Evolutionary conservation across 345 rosid genomes (phyloP), one percentile per base, ranked within the genome.

Genomic region (Lepidium didymum): DNA sequence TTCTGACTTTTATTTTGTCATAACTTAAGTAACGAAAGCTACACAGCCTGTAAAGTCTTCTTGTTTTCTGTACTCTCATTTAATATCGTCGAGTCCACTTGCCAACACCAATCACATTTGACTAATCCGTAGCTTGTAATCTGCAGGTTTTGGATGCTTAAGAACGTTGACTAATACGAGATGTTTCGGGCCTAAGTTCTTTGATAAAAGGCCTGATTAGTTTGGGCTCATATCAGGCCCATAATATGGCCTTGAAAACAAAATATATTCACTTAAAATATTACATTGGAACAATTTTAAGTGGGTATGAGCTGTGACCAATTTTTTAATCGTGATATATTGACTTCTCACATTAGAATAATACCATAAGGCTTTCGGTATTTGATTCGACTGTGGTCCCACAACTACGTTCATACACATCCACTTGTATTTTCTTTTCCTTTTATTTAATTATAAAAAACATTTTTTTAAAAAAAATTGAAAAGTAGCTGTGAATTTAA

Each of bases 1-100:
- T 69, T 50, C 44, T 69, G 74, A 69, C 74, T 41, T 38, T 49
- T 57, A 10, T 29, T 46, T 35, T 19, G 52, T 70, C 55, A 25
- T 25, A 19, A 19, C 21, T 19, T 19, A 25, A 25, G 18, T 42
- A 62, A 53, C 36, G 60, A 70, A 56, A 43, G 62, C 56, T 33
- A 70, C 75, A 53, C 75, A 53, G 75, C 75, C 69, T 62, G 69
- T 62, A 70, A 53, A 53, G 68, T 62, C 63, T 55, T 62, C 63
- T 55, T 62, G 18, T 34, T 1, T 19, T 46, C 34, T 35, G 46
- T 25, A 16, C 63, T 25, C 45, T 46, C 64, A 72, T 72, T 64
- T 37, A 63, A 37, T 41, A 55, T 23, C 16, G 9, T 16, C 6
- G 6, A 27, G 64, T 45, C 76, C 65, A 56, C 70, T 64, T 56